Evolutionary conservation across 1,284 basidiomycete species (phyloP), one percentile per base, ranked within the genome.

Genomic region (Anthracocystis walkeri): DNA sequence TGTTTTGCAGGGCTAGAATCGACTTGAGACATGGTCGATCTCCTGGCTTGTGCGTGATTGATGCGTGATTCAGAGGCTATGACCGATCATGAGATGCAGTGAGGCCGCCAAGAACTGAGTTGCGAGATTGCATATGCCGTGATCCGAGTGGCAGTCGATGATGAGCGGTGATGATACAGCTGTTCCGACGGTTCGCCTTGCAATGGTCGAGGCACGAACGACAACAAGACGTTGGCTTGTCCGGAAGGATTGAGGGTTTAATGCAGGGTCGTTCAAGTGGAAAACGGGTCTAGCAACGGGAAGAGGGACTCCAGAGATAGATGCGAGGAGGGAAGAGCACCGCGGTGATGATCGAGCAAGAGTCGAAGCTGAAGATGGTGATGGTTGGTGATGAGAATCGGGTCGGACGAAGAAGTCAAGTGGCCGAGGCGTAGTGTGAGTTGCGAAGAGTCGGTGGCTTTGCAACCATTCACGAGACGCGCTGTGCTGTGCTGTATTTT

Each of bases 11-110:
- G 18, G 40, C 44, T 35, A 10, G 49, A n/a, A 25, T 52, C 50
- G 58, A 61, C 29, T 33, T 45, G 49, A 8, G 68, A 55, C 68
- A 70, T 70, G 50, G 31, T 46, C 50, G 53, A 42, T 25, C 7
- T 10, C 12, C 16, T 48, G 46, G 6, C 3, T 7, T 35, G 18
- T 41, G 31, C 38, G 40, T 50, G 41, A 18, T 40, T 46, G 16
- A 18, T 14, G 27, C 29, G 46, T 7, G 20, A n/a, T 53, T 18
- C 29, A 21, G 7, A 33, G 55, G 23, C 25, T 61, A 60, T 59
- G 46, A 41, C 48, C 46, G n/a, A 23, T 23, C 33, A 41, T 58
- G 14, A 33, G 46, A 48, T 48, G 46, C 27, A 14, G 12, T 3
- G n/a, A 12, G 11, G 27, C 25, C 41, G 23, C 38, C 44, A 16